Conservation (phyloP, 805 yeast genomes). For the Wickerhamiella galacta region DNA sequence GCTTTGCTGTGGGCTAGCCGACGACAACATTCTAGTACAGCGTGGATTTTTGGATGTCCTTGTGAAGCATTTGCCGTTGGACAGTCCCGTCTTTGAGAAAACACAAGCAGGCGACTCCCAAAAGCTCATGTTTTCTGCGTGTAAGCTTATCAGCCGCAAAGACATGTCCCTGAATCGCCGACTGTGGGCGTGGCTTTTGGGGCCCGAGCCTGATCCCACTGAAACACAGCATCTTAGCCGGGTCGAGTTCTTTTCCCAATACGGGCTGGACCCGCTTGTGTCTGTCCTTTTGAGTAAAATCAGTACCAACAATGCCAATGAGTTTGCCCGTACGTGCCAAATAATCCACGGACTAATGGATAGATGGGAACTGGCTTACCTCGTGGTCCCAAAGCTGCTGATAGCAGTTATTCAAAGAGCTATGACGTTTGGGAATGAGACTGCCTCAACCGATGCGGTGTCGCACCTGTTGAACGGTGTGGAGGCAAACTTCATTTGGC, state of each 20-base stretch:
- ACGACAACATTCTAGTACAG: conserved; percentile 54
- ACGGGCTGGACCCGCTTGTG: conserved; percentile 36
- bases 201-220: conserved; percentile 38
- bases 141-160: conserved; percentile 46
- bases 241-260: conserved; percentile 40
- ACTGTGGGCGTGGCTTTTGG: conserved; percentile 83
- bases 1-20: conserved; percentile 49
- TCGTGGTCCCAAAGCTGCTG: conserved; percentile 52
- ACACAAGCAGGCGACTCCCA: conserved; percentile 39
- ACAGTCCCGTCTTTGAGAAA: conserved; percentile 33
- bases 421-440: conserved; percentile 17
- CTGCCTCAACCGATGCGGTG: conserved; percentile 40
- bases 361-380: conserved; percentile 83
- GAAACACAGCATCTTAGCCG: conserved; percentile 19
- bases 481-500: conserved; percentile 69
- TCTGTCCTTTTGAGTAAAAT: conserved; percentile 35
- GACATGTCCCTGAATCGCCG: conserved; percentile 94
- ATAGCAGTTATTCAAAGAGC: conserved; percentile 36
- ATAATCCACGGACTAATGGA: conserved; percentile 68
- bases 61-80: conserved; percentile 47
- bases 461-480: conserved; percentile 69
- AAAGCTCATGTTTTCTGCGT: conserved; percentile 42
- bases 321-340: conserved; percentile 35
- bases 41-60: conserved; percentile 80
- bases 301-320: conserved; percentile 17